Base-by-base conservation (phyloP, 306 rosid species). In the Fragaria nilgerrensis region DNA sequence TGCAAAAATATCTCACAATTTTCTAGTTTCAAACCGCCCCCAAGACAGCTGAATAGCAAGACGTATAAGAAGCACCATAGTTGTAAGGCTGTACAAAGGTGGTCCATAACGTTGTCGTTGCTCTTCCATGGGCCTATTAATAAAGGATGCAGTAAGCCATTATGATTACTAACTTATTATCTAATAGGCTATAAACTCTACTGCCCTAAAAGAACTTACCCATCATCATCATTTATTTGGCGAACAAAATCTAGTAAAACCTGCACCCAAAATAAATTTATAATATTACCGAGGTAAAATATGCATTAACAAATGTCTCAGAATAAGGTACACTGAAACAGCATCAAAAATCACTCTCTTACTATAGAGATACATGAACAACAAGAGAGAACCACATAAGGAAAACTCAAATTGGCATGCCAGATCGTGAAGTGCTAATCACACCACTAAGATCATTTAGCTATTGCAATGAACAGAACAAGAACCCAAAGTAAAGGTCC, bases 91-190 rank as follows among this genome's bases (percentile, higher is more conserved):
- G 80, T 95, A 95, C 67, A 95, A 82, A 13, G 96, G 93, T 14
- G 96, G 97, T 79, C 98, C 98, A 85, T 95, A 95, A 77, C 98
- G 98, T 44, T 88, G 92, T 0, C 98, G 86, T 80, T 95, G 98
- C 82, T 95, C 97, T 84, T 95, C 98, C 98, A 95, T 95, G 68
- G 98, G 98, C 90, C 98, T 95, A 48, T 75, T 67, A 79, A 85
- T 65, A 74, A 70, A 67, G 76, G 19, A 58, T 61, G 55, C 43
- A 53, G 25, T 22, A 10, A 79, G 70, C 41, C 2, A 25, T 68
- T 39, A 61, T 69, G 49, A 3, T 3, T 3, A 32, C 36, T 32
- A 32, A 37, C 41, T 47, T 34, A 52, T 22, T 10, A 56, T 49
- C 11, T 48, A 10, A 45, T 34, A 71, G 10, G 65, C 43, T 50